These are phyloP conservation scores for Rhizophagus sp. DNA, from an alignment of 192 early-diverging fungal genomes.

Conservation along the genomic window DNA sequence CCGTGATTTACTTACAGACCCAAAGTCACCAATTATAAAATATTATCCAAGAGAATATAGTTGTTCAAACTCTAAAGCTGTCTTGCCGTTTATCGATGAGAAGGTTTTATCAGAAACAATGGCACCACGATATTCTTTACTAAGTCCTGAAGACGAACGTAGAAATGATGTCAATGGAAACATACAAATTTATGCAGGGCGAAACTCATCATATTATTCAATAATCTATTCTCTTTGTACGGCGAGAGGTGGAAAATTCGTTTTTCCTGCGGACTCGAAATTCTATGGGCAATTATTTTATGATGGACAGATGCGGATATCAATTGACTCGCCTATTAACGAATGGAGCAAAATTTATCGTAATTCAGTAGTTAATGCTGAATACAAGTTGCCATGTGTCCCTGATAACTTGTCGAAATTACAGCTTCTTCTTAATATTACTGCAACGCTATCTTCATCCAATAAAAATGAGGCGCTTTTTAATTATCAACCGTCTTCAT, in stretches of 20 bases:
- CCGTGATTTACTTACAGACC: background rate
- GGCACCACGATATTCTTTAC: background rate
- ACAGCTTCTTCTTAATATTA: background rate
- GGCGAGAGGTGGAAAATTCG: background rate
- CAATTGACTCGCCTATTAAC: background rate
- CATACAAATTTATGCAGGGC: conserved; percentile 10
- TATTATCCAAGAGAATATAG: conserved; percentile 8
- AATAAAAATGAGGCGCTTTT: background rate
- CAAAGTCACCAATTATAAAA: conserved; percentile 12
- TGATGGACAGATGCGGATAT: background rate
- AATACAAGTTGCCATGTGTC: background rate
- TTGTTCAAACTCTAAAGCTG: background rate
- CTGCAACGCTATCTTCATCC: background rate
- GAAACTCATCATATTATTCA: background rate
- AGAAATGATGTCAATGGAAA: background rate
- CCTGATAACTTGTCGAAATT: background rate
- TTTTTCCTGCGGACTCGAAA: background rate
- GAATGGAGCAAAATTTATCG: background rate
- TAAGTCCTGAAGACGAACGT: background rate
- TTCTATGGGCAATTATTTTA: conserved; percentile 1
- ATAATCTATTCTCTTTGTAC: background rate
- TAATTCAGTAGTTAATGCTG: background rate
- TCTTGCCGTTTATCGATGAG: conserved; percentile 29
- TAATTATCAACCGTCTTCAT: background rate
- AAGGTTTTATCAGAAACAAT: conserved; percentile 9